Conservation (phyloP, 768 basidiomycete genomes). For the Rhodocollybia butyracea region DNA sequence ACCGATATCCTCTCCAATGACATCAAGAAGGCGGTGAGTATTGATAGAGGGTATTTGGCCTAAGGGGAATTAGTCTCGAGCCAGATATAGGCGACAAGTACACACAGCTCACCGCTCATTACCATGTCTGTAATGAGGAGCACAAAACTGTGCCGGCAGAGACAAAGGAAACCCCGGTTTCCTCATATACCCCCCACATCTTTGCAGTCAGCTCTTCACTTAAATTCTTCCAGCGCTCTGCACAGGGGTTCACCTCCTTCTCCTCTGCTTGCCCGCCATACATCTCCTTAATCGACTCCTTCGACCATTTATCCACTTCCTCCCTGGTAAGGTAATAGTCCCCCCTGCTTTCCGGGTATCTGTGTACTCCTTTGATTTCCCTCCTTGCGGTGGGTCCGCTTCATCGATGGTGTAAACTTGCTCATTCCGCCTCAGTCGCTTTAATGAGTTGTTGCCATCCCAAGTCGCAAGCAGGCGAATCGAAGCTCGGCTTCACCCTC, state of each 20-base stretch:
- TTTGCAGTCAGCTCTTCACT: conserved; percentile 9
- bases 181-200: conserved; percentile 19
- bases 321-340: conserved; percentile 19
- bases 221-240: conserved; percentile 17
- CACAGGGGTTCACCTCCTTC: conserved; percentile 10
- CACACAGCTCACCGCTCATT: conserved; percentile 25
- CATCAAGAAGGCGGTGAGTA: neutral
- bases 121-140: conserved; percentile 23
- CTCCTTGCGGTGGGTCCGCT: neutral
- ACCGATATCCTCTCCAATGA: conserved; percentile 6
- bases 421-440: conserved; percentile 5
- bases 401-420: neutral
- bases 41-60: conserved; percentile 6
- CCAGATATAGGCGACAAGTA: neutral
- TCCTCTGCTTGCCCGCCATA: neutral
- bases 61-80: neutral
- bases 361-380: conserved; percentile 6
- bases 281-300: neutral
- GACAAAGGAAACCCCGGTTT: conserved; percentile 21
- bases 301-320: conserved; percentile 20
- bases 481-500: conserved; percentile 8
- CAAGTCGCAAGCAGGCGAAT: conserved; percentile 6
- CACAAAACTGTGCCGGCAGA: conserved; percentile 22
- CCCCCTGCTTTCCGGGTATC: conserved; percentile 12
- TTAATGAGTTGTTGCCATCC: conserved; percentile 16